Evolutionary conservation across 345 rosid genomes (phyloP), one percentile per base, ranked within the genome.

Genomic region (Populus alba): DNA sequence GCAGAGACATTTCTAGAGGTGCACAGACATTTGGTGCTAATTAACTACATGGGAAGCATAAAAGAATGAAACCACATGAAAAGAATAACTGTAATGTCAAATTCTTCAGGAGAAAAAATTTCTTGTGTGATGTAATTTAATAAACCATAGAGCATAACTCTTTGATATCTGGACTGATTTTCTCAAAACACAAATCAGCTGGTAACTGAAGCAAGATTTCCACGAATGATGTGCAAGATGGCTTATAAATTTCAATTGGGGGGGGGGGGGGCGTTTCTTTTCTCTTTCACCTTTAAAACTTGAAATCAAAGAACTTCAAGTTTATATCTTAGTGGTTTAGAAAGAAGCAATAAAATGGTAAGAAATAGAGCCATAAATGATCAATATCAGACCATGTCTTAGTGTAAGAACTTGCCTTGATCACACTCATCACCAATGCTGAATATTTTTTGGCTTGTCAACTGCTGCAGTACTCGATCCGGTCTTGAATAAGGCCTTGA

Each of bases 401-500:
- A 59, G 74, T 74, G 66, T 72, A 80, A 66, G 68, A 77, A 39
- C 90, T 82, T 90, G 81, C 97, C 98, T 90, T 88, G 76, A 37
- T 79, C 79, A 59, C 81, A 84, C 74, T 87, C 86, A 73, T 90
- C 91, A 75, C 88, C 91, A 76, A 81, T 85, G 25, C 84, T 68
- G 68, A 88, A 83, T 66, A 88, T 80, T 51, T 90, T 87, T 59
- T 85, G 80, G 75, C 83, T 87, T 84, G 87, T 77, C 87, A 92
- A 81, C 74, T 89, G 76, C 74, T 74, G 74, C 79, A 94, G 79
- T 78, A 87, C 85, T 59, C 79, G 73, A 70, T 84, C 86, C 68
- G 94, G 95, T 84, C 82, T 89, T 72, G 98, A 94, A 80, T 94
- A 97, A 72, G 92, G 83, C 80, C 82, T 85, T 61, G 85, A 83